A percentile compares a stretch with the other conserved stretches of the same genome.
Conservation (phyloP, 331 rosid species). For the Acacia concinna region DNA sequence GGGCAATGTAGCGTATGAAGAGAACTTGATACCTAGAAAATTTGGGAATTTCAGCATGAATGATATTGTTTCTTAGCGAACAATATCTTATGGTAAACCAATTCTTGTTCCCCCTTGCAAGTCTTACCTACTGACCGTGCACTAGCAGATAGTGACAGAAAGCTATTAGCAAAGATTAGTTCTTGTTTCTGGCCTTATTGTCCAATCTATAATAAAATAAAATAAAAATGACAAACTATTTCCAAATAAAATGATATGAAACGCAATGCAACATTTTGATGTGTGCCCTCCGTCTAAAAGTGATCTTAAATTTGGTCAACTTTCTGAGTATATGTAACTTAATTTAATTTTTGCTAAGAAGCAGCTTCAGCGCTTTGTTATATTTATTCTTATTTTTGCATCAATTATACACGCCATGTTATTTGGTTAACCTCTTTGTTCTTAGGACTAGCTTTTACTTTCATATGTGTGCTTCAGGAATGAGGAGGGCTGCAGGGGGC, state of each 20-base stretch:
- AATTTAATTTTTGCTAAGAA: neutral
- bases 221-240: neutral
- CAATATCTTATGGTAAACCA: neutral
- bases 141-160: neutral
- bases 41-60: neutral
- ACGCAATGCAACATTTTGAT: neutral
- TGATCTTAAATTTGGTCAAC: neutral
- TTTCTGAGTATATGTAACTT: neutral
- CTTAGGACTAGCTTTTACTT: constrained; percentile 20
- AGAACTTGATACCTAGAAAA: neutral
- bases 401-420: neutral
- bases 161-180: neutral
- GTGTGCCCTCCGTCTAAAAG: neutral
- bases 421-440: neutral
- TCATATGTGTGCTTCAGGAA: constrained; percentile 50
- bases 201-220: neutral
- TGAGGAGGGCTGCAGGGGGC: constrained; percentile 62
- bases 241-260: neutral
- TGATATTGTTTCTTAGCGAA: neutral
- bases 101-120: neutral
- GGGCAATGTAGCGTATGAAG: neutral
- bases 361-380: constrained; percentile 19
- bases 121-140: neutral
- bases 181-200: neutral
- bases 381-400: constrained; percentile 14